Conservation (phyloP, 2,329 filamentous ascomycete species). For the Trichoderma cornu-damae region DNA sequence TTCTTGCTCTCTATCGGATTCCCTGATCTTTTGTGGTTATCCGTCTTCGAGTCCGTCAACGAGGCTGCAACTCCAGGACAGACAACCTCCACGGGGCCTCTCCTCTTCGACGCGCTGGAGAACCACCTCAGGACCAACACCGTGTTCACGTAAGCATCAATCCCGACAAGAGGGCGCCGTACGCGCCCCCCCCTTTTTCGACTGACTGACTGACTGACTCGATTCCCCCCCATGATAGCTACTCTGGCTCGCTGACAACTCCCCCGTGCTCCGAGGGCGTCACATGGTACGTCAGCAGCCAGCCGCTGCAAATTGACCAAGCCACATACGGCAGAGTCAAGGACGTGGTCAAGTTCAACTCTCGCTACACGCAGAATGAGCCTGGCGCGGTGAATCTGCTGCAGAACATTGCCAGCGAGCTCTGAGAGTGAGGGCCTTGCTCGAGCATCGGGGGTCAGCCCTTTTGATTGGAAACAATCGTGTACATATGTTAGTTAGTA, state of each 20-base stretch:
- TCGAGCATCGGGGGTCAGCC: too few species aligned
- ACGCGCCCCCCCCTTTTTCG: background rate
- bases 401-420: slow-evolving; percentile 3
- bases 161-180: too few species aligned
- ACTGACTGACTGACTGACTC: too few species aligned
- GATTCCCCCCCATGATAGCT: too few species aligned
- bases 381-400: slow-evolving; percentile 37
- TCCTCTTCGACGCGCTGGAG: slow-evolving; percentile 41
- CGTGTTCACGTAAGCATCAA: slow-evolving; percentile 25
- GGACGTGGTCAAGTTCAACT: slow-evolving; percentile 51
- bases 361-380: slow-evolving; percentile 48
- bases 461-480: too few species aligned
- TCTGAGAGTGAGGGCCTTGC: background rate
- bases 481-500: too few species aligned
- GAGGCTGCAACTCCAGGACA: slow-evolving; percentile 38
- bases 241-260: slow-evolving; percentile 56
- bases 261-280: slow-evolving; percentile 57
- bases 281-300: slow-evolving; percentile 46
- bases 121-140: slow-evolving; percentile 31
- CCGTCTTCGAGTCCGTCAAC: slow-evolving; percentile 36
- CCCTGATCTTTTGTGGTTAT: slow-evolving; percentile 29
- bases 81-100: slow-evolving; percentile 31
- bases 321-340: slow-evolving; percentile 48
- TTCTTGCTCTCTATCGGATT: slow-evolving; percentile 15
- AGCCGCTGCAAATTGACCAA: slow-evolving; percentile 42